phyloP scores from a whole-genome alignment of 2,329 filamentous ascomycete genomes.

The Colletotrichum gigasporum region DNA sequence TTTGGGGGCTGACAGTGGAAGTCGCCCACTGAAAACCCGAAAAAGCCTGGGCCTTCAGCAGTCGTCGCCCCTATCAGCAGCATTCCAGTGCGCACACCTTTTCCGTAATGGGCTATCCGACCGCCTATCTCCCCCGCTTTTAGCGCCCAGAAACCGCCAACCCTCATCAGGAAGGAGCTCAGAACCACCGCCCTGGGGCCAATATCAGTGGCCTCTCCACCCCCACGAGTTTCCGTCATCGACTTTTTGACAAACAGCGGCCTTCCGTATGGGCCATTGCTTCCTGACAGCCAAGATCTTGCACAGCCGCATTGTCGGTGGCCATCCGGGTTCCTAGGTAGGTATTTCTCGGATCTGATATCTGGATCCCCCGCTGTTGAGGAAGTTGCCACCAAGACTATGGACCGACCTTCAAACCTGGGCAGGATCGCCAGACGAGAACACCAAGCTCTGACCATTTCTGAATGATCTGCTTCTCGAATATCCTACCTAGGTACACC shows the following conservation, averaged over 20 bases:
- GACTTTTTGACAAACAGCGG: background rate
- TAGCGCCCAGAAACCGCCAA: background rate
- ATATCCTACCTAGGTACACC: background rate
- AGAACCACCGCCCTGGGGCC: constrained; percentile 5
- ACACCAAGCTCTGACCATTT: background rate
- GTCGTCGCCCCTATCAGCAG: too few species aligned
- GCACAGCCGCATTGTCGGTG: background rate
- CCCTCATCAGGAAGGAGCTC: constrained; percentile 14
- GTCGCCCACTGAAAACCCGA: too few species aligned
- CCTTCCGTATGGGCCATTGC: background rate
- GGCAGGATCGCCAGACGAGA: background rate
- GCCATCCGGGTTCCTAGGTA: constrained; percentile 16
- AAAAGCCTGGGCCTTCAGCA: too few species aligned
- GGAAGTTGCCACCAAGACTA: too few species aligned
- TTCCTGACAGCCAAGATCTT: background rate
- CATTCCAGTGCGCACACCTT: background rate
- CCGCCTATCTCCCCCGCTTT: constrained; percentile 28
- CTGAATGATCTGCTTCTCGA: background rate
- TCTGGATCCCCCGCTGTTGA: background rate
- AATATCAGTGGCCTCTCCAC: background rate
- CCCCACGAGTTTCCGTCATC: background rate
- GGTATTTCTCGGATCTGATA: background rate
- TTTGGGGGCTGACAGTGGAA: too few species aligned
- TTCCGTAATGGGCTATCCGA: background rate
- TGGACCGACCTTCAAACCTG: background rate